phyloP scores from a whole-genome alignment of 1,284 basidiomycete genomes.

The Trametes versicolor region DNA sequence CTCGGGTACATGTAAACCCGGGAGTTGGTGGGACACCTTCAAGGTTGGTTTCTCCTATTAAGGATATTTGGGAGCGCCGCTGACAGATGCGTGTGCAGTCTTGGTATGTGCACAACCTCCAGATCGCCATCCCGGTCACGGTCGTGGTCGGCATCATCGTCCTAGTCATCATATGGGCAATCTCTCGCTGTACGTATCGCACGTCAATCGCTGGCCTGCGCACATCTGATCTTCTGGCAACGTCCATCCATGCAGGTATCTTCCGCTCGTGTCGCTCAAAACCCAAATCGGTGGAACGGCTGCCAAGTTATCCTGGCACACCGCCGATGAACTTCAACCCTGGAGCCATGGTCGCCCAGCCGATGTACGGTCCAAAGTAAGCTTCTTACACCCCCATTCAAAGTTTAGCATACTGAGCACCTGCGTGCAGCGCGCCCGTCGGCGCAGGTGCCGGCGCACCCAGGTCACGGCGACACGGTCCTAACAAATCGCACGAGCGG shows the following conservation, averaged over 20 bases:
- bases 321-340: constrained; percentile 29
- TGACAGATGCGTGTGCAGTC: constrained; percentile 48
- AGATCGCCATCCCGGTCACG: constrained; percentile 85
- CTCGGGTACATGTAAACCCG: constrained; percentile 72
- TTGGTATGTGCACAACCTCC: constrained; percentile 81
- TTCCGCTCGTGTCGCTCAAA: constrained; percentile 20
- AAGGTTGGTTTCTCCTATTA: constrained; percentile 52
- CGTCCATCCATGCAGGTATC: constrained; percentile 11
- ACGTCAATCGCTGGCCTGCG: neutral
- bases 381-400: neutral
- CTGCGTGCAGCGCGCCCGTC: constrained; percentile 3
- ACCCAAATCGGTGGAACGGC: constrained; percentile 19
- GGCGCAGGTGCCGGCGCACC: neutral
- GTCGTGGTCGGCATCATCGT: constrained; percentile 74
- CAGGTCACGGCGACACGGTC: constrained; percentile 11
- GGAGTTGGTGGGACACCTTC: constrained; percentile 69
- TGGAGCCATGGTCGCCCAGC: constrained; percentile 23
- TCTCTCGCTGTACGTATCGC: constrained; percentile 30
- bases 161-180: constrained; percentile 46
- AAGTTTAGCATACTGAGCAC: neutral
- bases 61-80: neutral
- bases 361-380: constrained; percentile 31
- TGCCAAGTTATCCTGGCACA: constrained; percentile 29
- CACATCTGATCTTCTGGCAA: neutral
- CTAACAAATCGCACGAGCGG: constrained; percentile 9